Evolutionary conservation across 495 filamentous ascomycete genomes (phyloP).

Genomic region (Annulohypoxylon nitens): DNA sequence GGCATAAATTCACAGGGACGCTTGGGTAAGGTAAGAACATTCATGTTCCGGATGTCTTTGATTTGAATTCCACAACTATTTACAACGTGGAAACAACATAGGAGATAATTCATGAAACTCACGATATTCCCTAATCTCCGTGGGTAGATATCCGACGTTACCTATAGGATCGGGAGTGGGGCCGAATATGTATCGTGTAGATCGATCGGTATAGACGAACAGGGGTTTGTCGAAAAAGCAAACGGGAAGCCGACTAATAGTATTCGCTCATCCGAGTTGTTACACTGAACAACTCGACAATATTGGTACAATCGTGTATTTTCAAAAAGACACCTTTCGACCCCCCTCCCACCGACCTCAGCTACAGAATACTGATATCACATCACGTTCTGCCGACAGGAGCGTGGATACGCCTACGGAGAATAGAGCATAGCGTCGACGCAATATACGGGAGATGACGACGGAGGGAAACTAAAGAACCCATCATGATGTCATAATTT

Average conservation of each 20-base stretch:
- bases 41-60: neutral
- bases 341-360: neutral
- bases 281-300: neutral
- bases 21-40: neutral
- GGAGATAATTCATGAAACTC: slow-evolving; percentile 6
- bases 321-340: slow-evolving; percentile 9
- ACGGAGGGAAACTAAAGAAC: slow-evolving; percentile 31
- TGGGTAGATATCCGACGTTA: slow-evolving; percentile 20
- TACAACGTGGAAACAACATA: neutral
- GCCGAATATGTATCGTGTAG: slow-evolving; percentile 21
- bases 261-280: slow-evolving; percentile 2
- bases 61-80: neutral
- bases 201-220: slow-evolving; percentile 23
- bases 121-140: slow-evolving; percentile 7
- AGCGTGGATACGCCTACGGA: slow-evolving; percentile 22
- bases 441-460: slow-evolving; percentile 33
- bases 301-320: neutral
- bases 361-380: slow-evolving; percentile 6
- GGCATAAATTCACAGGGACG: neutral
- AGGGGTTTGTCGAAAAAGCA: slow-evolving; percentile 20
- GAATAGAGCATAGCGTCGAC: neutral
- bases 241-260: slow-evolving; percentile 15
- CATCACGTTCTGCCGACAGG: slow-evolving; percentile 41
- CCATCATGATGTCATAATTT: slow-evolving; percentile 43
- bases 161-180: slow-evolving; percentile 29